Conservation (phyloP, 192 early-diverging fungal genomes). For the Haplosporangium gracile region DNA sequence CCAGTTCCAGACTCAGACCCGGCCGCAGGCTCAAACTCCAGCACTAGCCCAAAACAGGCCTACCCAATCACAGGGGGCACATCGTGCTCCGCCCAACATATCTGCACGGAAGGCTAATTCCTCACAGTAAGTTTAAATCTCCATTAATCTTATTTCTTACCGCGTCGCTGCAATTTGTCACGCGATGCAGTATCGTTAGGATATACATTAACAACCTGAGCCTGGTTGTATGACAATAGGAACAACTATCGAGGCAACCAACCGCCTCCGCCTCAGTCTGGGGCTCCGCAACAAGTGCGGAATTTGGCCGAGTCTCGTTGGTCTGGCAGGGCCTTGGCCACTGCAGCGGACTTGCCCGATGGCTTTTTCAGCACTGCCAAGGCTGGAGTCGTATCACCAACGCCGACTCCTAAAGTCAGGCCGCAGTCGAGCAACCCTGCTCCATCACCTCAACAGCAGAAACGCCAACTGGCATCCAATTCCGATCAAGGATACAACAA, state of each 20-base stretch:
- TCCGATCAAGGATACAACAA: not conserved
- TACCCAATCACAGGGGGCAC: not conserved
- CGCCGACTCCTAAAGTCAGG: not conserved
- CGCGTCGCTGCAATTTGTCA: not conserved
- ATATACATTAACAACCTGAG: not conserved
- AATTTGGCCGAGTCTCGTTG: constrained; percentile 15
- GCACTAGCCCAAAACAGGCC: not conserved
- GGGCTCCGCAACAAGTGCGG: not conserved
- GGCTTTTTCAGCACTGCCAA: constrained; percentile 45
- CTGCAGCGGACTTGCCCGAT: constrained; percentile 19
- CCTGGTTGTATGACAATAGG: not conserved
- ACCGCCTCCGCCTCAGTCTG: not conserved
- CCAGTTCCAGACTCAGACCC: not conserved
- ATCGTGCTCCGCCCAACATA: not conserved
- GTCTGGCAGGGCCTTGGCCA: constrained; percentile 28
- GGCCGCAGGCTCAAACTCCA: not conserved
- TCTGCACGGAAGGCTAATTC: not conserved
- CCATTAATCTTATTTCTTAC: not conserved
- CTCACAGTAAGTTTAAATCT: not conserved
- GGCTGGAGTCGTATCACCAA: not conserved
- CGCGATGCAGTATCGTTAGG: not conserved
- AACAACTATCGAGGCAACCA: not conserved
- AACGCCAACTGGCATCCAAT: not conserved
- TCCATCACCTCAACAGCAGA: not conserved
- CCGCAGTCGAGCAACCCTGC: not conserved